A percentile compares a stretch with the other conserved stretches of the same genome.
Evolutionary conservation across 2,329 filamentous ascomycete species (phyloP).

Genomic region (Pestalotiopsis sp.): DNA sequence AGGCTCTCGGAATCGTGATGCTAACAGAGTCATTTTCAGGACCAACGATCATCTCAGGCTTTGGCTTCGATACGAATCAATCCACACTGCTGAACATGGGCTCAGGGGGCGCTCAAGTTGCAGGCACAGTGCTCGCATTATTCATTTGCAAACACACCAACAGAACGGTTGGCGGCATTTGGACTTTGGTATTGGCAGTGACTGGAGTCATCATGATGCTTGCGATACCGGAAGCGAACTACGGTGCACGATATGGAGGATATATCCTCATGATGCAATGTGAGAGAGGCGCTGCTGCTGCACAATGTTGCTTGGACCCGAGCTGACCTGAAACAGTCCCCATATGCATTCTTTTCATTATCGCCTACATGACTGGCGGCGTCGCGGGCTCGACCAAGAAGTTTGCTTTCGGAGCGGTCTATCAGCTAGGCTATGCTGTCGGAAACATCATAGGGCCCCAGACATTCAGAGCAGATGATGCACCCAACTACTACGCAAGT

Average conservation of each 20-base stretch:
- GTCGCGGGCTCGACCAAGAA: constrained; percentile 5
- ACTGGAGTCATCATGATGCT: constrained; percentile 9
- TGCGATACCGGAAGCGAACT: not conserved
- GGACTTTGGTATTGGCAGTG: not conserved
- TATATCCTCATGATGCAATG: constrained; percentile 9
- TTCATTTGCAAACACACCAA: not conserved
- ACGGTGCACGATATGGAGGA: constrained; percentile 1
- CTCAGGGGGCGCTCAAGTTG: not conserved
- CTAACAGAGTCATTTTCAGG: not conserved
- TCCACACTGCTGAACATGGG: constrained; percentile 5
- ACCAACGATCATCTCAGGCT: not conserved
- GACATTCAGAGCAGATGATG: not conserved
- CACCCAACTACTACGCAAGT: constrained; percentile 4
- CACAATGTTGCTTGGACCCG: not conserved
- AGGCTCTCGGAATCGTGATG: not conserved
- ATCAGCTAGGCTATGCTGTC: constrained; percentile 7
- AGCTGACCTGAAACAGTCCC: not conserved
- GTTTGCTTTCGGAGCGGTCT: constrained; percentile 1
- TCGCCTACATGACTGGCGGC: constrained; percentile 8
- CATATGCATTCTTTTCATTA: constrained; percentile 4
- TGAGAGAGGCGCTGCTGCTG: not conserved
- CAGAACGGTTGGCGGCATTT: not conserved
- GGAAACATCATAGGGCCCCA: constrained; percentile 7
- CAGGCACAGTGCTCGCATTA: constrained; percentile 2
- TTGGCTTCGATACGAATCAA: constrained; percentile 2